Evolutionary conservation across 2,329 filamentous ascomycete species (phyloP).

Genomic region (Ascosphaera aggregata): DNA sequence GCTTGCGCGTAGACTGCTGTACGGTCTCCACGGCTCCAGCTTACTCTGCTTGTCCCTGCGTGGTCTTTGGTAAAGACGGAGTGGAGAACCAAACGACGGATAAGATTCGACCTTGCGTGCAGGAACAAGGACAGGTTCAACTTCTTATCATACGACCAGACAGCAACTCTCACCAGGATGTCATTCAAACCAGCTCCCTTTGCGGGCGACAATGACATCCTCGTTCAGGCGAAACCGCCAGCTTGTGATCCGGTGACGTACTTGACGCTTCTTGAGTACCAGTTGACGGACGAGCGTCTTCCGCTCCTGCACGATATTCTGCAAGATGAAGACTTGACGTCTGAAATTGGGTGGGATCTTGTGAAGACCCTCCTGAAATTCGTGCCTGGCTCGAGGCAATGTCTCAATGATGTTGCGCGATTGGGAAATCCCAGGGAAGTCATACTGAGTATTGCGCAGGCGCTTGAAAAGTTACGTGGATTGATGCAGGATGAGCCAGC

Average conservation of each 20-base stretch:
- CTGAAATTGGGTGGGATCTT: conserved; percentile 43
- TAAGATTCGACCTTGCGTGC: too few species aligned
- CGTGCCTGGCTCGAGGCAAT: conserved; percentile 32
- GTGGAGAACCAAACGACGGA: too few species aligned
- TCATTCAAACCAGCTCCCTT: background rate
- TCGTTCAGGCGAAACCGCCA: conserved; percentile 35
- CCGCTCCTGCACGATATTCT: conserved; percentile 34
- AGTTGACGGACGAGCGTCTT: conserved; percentile 33
- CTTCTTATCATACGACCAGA: background rate
- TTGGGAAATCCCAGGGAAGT: conserved; percentile 41
- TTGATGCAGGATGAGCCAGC: conserved; percentile 18
- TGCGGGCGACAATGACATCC: conserved; percentile 21
- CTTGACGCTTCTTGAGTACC: conserved; percentile 40
- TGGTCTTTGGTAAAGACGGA: too few species aligned
- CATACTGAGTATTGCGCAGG: conserved; percentile 38
- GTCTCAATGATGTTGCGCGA: conserved; percentile 35
- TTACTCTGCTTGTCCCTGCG: too few species aligned
- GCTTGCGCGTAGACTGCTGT: too few species aligned
- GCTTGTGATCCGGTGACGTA: conserved; percentile 43
- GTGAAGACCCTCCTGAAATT: conserved; percentile 37
- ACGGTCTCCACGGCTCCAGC: too few species aligned
- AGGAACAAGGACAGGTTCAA: background rate
- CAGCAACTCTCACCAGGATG: conserved; percentile 5
- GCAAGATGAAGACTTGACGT: conserved; percentile 35
- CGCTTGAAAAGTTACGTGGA: conserved; percentile 29